These are phyloP conservation scores for Vanilla planifolia DNA, from an alignment of 106 monocot genomes.

Conservation along the genomic window DNA sequence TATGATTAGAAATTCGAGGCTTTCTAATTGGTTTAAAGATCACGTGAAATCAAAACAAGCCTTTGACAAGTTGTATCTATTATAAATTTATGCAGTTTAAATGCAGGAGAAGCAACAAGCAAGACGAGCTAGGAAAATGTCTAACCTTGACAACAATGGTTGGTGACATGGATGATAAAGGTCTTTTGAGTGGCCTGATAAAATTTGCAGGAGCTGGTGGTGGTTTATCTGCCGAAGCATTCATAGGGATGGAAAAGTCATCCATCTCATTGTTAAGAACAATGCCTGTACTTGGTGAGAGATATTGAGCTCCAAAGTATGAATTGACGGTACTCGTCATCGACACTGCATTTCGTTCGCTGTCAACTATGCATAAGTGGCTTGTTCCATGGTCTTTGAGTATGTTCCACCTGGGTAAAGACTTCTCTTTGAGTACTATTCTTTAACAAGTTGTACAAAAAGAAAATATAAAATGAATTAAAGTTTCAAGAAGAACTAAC, in stretches of 20 bases:
- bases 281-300: slow-evolving; percentile 78
- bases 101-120: too few species aligned
- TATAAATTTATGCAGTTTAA: too few species aligned
- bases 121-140: neutral
- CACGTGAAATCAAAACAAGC: too few species aligned
- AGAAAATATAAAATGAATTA: neutral
- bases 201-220: slow-evolving; percentile 92
- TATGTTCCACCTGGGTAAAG: slow-evolving; percentile 69
- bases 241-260: slow-evolving; percentile 76
- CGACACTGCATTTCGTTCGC: slow-evolving; percentile 72
- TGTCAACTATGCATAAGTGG: slow-evolving; percentile 77
- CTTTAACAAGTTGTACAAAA: neutral
- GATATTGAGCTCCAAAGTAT: slow-evolving; percentile 69
- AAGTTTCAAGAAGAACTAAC: neutral
- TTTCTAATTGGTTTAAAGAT: too few species aligned
- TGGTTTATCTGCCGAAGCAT: slow-evolving; percentile 22
- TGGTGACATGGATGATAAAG: slow-evolving; percentile 89
- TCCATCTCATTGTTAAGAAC: slow-evolving; percentile 98
- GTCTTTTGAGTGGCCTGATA: slow-evolving; percentile 66
- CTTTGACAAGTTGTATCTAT: too few species aligned
- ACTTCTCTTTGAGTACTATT: neutral
- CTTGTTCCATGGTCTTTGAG: slow-evolving; percentile 84
- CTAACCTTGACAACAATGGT: slow-evolving; percentile 77
- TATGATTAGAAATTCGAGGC: too few species aligned
- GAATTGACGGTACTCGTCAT: slow-evolving; percentile 80